Evolutionary conservation across 805 yeast species (phyloP), one percentile per base, ranked within the genome.

Genomic region (Trichomonascus vanleenenianus): DNA sequence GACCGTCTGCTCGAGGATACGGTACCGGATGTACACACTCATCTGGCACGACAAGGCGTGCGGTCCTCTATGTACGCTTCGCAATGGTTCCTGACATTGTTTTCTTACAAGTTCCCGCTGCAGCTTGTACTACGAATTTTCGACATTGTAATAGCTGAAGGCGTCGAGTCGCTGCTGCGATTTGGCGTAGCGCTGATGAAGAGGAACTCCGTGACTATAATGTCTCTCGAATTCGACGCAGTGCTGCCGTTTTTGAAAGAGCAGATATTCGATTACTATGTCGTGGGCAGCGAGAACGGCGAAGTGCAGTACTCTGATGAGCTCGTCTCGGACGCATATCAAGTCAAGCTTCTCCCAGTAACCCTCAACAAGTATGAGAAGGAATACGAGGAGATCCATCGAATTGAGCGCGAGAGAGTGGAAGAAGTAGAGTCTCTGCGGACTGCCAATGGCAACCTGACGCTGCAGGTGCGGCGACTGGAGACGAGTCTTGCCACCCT

Each of bases 21-120:
- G 39, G 68, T 80, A 16, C 97, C 97, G 0, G 69, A 70, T 5
- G 70, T 93, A 40, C 78, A 78, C 60, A 74, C 76, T 40, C 97
- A 93, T 67, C 68, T 93, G 54, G 72, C 74, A 22, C 79, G 88
- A 51, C 94, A 91, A 63, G 97, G 97, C 4, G 79, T 93, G 19
- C 76, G 82, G 50, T 84, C 96, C 2, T 83, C 95, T 18, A 91
- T 91, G 97, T 93, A 86, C 69, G 97, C 97, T 0, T 81, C 95
- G 1, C 97, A 93, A 64, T 93, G 98, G 98, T 91, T 93, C 59
- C 72, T 93, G 56, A 93, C 97, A 0, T 74, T 93, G 53, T 93
- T 93, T 65, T 95, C 96, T 5, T 93, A 93, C 69, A 87, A 87
- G 61, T 91, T 93, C 62, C 97, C 98, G 12, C 68, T 89, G 42